These are phyloP conservation scores for Penicillium sp. DNA, from an alignment of 2,329 filamentous ascomycete species.

Conservation along the genomic window DNA sequence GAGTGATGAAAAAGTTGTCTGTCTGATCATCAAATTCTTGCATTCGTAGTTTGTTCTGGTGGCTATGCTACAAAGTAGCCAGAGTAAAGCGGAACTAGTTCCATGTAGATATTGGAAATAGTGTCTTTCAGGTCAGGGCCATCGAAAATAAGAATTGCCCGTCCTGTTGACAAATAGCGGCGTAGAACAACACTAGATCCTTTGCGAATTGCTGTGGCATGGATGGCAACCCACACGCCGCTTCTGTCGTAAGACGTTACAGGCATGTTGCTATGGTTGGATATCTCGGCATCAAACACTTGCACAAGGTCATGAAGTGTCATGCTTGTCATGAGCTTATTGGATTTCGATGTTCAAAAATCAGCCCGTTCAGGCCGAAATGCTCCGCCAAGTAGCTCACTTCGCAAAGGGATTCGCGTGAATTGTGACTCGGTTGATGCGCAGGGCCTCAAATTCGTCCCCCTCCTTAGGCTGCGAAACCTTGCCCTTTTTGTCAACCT, in stretches of 20 bases:
- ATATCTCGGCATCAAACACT: not conserved
- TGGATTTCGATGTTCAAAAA: not conserved
- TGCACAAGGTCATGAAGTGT: not conserved
- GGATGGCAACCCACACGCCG: not conserved
- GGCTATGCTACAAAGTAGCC: not conserved
- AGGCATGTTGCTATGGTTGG: not conserved
- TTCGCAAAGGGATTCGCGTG: constrained; percentile 66
- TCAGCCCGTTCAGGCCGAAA: not conserved
- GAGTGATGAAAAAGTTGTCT: constrained; percentile 11
- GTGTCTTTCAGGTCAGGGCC: not conserved
- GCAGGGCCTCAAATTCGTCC: constrained; percentile 49
- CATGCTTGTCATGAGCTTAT: not conserved
- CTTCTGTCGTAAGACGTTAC: not conserved
- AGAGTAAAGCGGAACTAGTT: not conserved
- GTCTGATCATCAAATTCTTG: not conserved
- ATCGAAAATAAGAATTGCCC: not conserved
- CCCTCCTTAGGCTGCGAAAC: constrained; percentile 47
- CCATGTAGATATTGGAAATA: not conserved
- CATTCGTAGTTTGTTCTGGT: not conserved
- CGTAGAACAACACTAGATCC: not conserved
- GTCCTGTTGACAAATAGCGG: not conserved
- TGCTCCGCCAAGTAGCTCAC: constrained; percentile 30
- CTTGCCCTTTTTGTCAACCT: constrained; percentile 62
- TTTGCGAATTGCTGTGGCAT: not conserved
- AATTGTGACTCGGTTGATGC: constrained; percentile 57